Conservation (phyloP, 495 filamentous ascomycete genomes). For the Hypoxylon trugodes region DNA sequence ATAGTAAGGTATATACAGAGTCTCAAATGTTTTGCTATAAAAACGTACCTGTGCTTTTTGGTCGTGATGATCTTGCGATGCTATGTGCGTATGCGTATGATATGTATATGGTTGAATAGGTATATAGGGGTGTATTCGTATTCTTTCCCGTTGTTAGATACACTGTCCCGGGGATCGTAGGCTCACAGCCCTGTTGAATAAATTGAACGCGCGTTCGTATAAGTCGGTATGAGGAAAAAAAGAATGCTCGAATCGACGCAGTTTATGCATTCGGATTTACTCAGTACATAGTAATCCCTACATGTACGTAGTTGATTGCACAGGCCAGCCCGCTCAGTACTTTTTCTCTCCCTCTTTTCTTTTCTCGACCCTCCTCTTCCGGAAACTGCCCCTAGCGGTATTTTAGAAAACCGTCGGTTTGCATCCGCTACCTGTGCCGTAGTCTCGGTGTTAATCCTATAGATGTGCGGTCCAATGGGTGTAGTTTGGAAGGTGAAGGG, state of each 20-base stretch:
- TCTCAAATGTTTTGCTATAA: too few species aligned
- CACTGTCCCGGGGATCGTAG: background rate
- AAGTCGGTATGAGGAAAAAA: background rate
- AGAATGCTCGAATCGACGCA: conserved; percentile 3
- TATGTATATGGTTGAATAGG: background rate
- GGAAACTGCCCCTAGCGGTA: background rate
- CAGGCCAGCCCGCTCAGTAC: conserved; percentile 19
- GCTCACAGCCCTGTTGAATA: background rate
- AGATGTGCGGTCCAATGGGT: conserved; percentile 2
- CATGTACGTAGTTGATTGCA: background rate
- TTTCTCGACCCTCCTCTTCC: conserved; percentile 1
- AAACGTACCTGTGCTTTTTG: too few species aligned
- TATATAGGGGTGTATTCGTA: background rate
- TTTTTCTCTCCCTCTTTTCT: conserved; percentile 1
- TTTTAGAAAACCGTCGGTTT: background rate
- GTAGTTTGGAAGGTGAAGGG: conserved; percentile 18
- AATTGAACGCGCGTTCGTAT: conserved; percentile 2
- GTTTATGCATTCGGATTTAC: background rate
- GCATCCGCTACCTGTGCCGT: background rate
- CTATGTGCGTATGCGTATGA: background rate
- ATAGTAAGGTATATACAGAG: too few species aligned
- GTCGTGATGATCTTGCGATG: too few species aligned
- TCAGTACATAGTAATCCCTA: too few species aligned
- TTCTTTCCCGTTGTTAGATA: background rate
- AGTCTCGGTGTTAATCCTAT: conserved; percentile 10